Base-by-base conservation (phyloP, 2,329 filamentous ascomycete species). In the Leptodontidium sp. region DNA sequence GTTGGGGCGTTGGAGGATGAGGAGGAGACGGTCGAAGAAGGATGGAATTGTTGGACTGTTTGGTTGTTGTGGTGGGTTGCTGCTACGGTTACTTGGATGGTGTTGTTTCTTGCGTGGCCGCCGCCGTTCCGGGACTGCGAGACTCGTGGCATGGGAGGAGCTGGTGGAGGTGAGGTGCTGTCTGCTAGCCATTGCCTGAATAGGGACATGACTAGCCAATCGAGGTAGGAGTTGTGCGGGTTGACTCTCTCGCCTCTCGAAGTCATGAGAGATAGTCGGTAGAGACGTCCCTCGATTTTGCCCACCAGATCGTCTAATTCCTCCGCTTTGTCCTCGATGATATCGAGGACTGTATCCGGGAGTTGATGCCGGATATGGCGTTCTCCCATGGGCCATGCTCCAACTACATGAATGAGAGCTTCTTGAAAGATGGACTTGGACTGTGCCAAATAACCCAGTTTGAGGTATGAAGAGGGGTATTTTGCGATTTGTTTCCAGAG, bases 401-500 rank as follows among this genome's bases (percentile, higher is more conserved):
- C 95, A 0, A 98, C 94, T 0, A 98, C 93, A 76, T 98, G 95
- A 64, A 97, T 93, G 61, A 98, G 85, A 0, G 94, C 93, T 82
- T 98, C 92, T 72, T 92, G 89, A 76, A 94, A 94, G 63, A 94
- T 94, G 73, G 94, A 90, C 73, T 92, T 91, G 76, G 91, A 94
- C 55, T 93, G 89, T 9, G 94, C 91, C 52, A 97, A 86, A 76
- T 94, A 97, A 47, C 94, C 94, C 1, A 98, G 87, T 68, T 94
- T 94, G 59, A 98, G 87, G 78, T 98, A 98, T 69, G 90, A 94
- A 59, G 96, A 93, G 14, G 95, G 94, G 78, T 98, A 98, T 81
- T 97, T 98, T 64, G 94, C 94, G 71, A 98, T 97, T 80, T 98
- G 95, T 80, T 96, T 97, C 91, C 94, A 98, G 2, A 98, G 86